Conservation (phyloP, 2,329 filamentous ascomycete genomes). For the Trichoderma sp. region DNA sequence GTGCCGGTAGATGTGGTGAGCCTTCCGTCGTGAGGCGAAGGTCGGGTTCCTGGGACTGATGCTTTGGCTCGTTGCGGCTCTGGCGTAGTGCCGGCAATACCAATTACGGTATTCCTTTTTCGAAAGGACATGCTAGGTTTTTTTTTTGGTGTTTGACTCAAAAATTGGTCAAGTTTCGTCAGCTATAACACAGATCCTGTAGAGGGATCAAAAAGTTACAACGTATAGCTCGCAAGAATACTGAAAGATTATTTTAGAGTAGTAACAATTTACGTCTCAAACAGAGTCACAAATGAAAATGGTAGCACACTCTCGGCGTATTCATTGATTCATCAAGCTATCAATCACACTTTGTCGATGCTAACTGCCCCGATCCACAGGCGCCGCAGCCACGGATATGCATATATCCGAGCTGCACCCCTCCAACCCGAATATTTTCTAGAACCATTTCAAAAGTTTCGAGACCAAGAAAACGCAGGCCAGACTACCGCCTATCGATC, state of each 20-base stretch:
- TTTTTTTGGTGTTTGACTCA: not conserved
- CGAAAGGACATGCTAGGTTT: conserved; percentile 58
- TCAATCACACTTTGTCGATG: not conserved
- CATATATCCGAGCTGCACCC: conserved; percentile 7
- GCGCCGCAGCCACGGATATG: not conserved
- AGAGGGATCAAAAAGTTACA: not conserved
- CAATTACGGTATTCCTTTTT: conserved; percentile 59
- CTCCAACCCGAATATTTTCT: conserved; percentile 14
- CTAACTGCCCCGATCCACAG: conserved; percentile 4
- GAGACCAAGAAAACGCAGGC: not conserved
- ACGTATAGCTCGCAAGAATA: not conserved
- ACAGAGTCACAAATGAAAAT: not conserved
- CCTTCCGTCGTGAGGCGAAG: conserved; percentile 86
- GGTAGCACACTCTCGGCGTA: not conserved
- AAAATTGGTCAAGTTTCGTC: not conserved
- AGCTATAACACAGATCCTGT: not conserved
- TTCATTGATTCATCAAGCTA: not conserved
- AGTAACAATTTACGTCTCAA: not conserved
- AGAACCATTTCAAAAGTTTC: conserved; percentile 1
- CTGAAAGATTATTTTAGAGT: no score
- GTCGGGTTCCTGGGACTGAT: conserved; percentile 63
- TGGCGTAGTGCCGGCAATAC: conserved; percentile 36
- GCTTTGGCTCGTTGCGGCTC: conserved; percentile 41
- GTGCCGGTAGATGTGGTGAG: conserved; percentile 91
- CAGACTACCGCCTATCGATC: not conserved